Percentiles rank a stretch among this genome's conserved stretches.
Conservation (phyloP, 2,329 filamentous ascomycete species). For the Alternaria incomplexa region DNA sequence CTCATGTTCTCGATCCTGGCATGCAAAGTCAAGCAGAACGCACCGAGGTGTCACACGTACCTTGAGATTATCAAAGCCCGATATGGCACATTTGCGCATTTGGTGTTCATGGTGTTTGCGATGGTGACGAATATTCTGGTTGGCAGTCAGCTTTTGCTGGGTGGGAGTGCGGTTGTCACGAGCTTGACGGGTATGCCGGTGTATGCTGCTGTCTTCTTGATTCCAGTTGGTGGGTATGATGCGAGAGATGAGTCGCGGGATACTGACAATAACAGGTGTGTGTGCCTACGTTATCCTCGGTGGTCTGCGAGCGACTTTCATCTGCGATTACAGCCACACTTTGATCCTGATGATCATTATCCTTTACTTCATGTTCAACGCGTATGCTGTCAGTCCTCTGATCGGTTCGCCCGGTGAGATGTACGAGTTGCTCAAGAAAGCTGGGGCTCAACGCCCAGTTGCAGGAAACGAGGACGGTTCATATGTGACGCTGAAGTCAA, state of each 20-base stretch:
- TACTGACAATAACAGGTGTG: slow-evolving; percentile 34
- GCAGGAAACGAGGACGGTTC: slow-evolving; percentile 49
- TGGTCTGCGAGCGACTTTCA: slow-evolving; percentile 52
- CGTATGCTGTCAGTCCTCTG: slow-evolving; percentile 48
- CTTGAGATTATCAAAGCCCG: slow-evolving; percentile 51
- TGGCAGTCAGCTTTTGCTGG: slow-evolving; percentile 51
- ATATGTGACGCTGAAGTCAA: slow-evolving; percentile 51
- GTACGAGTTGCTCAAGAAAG: slow-evolving; percentile 50
- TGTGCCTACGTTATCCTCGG: slow-evolving; percentile 45
- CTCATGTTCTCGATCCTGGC: slow-evolving; percentile 53
- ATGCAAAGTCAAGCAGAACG: slow-evolving; percentile 52
- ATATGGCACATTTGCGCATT: slow-evolving; percentile 48
- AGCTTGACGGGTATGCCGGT: slow-evolving; percentile 53
- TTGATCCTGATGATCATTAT: slow-evolving; percentile 53
- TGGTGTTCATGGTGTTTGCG: slow-evolving; percentile 51
- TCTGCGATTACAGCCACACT: slow-evolving; percentile 50
- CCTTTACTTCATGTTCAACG: slow-evolving; percentile 53
- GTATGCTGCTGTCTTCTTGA: slow-evolving; percentile 53
- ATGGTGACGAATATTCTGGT: slow-evolving; percentile 54
- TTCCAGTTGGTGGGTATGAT: slow-evolving; percentile 46
- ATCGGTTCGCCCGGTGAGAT: slow-evolving; percentile 50
- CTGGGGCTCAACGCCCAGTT: slow-evolving; percentile 46
- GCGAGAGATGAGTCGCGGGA: not conserved
- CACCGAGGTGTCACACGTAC: slow-evolving; percentile 50
- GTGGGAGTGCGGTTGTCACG: slow-evolving; percentile 53